Evolutionary conservation across 495 filamentous ascomycete genomes (phyloP).

Genomic region (Penicillium longicatenatum): DNA sequence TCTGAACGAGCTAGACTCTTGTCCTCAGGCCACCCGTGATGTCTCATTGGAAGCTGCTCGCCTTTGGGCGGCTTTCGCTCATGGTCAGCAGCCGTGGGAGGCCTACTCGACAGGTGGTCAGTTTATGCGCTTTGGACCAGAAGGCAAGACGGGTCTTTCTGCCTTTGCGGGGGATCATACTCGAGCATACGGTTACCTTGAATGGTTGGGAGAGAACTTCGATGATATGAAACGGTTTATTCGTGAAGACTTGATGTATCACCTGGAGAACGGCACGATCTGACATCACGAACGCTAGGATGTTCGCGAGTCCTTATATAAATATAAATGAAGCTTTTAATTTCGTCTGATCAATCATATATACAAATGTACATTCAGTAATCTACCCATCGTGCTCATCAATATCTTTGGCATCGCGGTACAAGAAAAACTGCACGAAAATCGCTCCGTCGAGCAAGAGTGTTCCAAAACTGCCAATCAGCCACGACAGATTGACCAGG

Average conservation of each 20-base stretch:
- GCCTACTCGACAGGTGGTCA: slow-evolving; percentile 1
- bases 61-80: slow-evolving; percentile 10
- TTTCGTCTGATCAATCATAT: background rate
- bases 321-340: background rate
- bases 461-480: slow-evolving; percentile 87
- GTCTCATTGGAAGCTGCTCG: slow-evolving; percentile 10
- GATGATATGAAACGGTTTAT: background rate
- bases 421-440: slow-evolving; percentile 91
- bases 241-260: slow-evolving; percentile 1
- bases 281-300: background rate
- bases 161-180: slow-evolving; percentile 8
- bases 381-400: slow-evolving; percentile 7
- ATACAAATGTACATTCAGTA: slow-evolving; percentile 9
- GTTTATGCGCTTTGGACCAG: slow-evolving; percentile 16
- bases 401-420: slow-evolving; percentile 47
- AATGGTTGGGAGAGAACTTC: background rate
- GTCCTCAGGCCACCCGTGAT: background rate
- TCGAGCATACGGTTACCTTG: background rate
- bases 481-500: slow-evolving; percentile 83
- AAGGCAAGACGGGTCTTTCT: slow-evolving; percentile 4
- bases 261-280: background rate
- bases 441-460: slow-evolving; percentile 80
- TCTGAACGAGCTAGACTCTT: slow-evolving; percentile 9
- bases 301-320: background rate
- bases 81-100: slow-evolving; percentile 13